Conservation (phyloP, 257 asterid species). For the Sherardia arvensis region DNA sequence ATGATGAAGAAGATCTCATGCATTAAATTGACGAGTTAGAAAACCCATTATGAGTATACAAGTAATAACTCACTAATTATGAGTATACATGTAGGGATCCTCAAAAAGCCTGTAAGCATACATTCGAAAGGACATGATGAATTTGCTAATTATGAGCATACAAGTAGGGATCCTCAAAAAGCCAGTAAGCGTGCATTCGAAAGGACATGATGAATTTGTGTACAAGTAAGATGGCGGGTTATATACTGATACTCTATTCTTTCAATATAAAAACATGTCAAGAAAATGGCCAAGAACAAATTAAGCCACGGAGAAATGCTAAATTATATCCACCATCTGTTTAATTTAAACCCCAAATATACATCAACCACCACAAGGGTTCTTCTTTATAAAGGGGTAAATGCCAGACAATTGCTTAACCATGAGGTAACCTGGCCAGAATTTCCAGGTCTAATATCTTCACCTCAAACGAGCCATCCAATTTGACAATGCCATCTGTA, state of each 20-base stretch:
- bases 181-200: not conserved
- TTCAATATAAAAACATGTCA: not conserved
- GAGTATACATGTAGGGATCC: too few relatives aligned
- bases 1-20: too few relatives aligned
- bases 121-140: too few relatives aligned
- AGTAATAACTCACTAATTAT: too few relatives aligned
- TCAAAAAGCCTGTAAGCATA: too few relatives aligned
- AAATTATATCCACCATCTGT: not conserved
- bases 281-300: not conserved
- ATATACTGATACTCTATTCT: not conserved
- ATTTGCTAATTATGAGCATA: too few relatives aligned
- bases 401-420: not conserved
- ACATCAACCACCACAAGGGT: not conserved
- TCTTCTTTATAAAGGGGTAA: not conserved
- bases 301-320: too few relatives aligned
- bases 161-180: not conserved
- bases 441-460: conserved; percentile 68
- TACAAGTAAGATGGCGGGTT: not conserved
- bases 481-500: conserved; percentile 79
- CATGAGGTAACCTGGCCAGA: conserved; percentile 52
- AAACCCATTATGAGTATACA: too few relatives aligned
- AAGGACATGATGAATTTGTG: not conserved
- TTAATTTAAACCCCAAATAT: not conserved
- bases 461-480: conserved; percentile 71
- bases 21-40: too few relatives aligned